A percentile compares a stretch with the other conserved stretches of the same genome.
Conservation (phyloP, 345 rosid species). For the Citrus unshiu region DNA sequence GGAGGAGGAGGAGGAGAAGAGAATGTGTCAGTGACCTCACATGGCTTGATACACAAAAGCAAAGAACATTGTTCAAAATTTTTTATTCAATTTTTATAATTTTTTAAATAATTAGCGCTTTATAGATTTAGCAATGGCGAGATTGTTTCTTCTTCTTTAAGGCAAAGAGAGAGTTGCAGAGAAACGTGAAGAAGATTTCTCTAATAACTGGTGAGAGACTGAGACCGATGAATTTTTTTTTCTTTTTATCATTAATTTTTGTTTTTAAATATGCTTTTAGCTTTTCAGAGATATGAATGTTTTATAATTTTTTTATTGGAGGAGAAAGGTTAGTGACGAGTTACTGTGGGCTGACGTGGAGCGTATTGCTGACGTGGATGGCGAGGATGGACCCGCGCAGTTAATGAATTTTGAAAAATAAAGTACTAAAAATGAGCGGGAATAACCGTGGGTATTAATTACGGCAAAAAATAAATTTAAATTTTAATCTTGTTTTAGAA, state of each 20-base stretch:
- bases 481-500: too few species aligned
- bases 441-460: conserved; percentile 28
- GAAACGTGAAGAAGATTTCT: conserved; percentile 17
- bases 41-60: conserved; percentile 63
- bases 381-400: conserved; percentile 25
- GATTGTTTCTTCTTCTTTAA: conserved; percentile 68
- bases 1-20: conserved; percentile 25
- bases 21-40: conserved; percentile 85
- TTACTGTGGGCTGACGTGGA: conserved; percentile 23
- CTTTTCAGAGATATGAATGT: neutral
- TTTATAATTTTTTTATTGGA: neutral
- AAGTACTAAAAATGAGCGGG: conserved; percentile 46
- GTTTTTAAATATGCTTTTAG: neutral
- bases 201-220: conserved; percentile 13
- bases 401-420: conserved; percentile 29
- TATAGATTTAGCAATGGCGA: conserved; percentile 14
- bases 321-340: neutral
- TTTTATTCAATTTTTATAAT: neutral
- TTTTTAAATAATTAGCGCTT: neutral
- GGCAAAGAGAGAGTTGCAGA: conserved; percentile 50
- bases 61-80: conserved; percentile 28
- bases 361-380: conserved; percentile 30
- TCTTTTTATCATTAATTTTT: neutral
- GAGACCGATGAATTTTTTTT: conserved; percentile 24
- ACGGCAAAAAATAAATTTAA: neutral